Conservation (phyloP, 805 yeast species). For the Suhomyces emberorum region DNA sequence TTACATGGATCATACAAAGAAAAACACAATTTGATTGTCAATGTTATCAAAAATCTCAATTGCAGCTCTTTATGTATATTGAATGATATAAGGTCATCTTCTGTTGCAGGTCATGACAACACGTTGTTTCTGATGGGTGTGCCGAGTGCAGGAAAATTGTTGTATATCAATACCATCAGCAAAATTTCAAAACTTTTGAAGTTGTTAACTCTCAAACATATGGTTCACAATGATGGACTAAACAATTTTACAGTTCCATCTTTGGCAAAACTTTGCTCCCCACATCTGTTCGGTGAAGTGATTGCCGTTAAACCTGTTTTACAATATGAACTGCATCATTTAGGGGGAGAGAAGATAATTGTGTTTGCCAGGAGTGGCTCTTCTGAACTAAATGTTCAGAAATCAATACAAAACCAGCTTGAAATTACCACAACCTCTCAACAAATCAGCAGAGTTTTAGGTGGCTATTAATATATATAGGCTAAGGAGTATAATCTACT, state of each 20-base stretch:
- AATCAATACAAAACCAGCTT: too few species aligned
- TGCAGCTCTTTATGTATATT: conserved; percentile 5
- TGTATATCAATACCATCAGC: conserved; percentile 12
- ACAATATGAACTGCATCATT: neutral
- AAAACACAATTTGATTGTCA: conserved; percentile 19
- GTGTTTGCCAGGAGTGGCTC: neutral
- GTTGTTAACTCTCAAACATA: conserved; percentile 13
- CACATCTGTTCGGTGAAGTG: conserved; percentile 1
- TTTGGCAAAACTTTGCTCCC: conserved; percentile 6
- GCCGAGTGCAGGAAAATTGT: conserved; percentile 17
- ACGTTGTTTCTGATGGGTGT: conserved; percentile 4
- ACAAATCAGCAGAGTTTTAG: too few species aligned
- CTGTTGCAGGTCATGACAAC: conserved; percentile 3
- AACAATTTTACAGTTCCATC: conserved; percentile 12
- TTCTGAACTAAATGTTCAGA: too few species aligned
- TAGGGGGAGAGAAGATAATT: neutral
- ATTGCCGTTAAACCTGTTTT: conserved; percentile 5
- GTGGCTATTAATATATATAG: too few species aligned
- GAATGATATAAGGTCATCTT: neutral
- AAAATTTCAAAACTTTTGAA: conserved; percentile 14
- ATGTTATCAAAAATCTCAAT: conserved; percentile 17
- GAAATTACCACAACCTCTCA: too few species aligned
- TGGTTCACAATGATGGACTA: conserved; percentile 15
- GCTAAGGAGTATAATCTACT: too few species aligned
- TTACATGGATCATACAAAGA: conserved; percentile 29